Evolutionary conservation across 148 eudicot species (phyloP).

Genomic region (Camellia granthamiana): DNA sequence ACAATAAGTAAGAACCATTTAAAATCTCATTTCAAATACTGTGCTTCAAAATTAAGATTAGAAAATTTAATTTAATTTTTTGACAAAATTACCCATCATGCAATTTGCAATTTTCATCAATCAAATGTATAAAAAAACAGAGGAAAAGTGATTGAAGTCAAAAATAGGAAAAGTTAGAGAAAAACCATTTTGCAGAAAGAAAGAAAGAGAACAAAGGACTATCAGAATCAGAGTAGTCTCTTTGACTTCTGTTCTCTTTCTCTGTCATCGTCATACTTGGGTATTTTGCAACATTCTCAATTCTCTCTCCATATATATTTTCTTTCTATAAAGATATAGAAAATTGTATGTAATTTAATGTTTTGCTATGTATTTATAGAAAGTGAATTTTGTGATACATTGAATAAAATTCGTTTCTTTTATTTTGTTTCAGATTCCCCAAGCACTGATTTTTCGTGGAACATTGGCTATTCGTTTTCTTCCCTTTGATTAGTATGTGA

Average conservation of each 20-base stretch:
- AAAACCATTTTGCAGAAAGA: background rate
- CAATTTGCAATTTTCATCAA: background rate
- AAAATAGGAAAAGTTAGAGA: background rate
- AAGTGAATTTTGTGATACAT: constrained; percentile 10
- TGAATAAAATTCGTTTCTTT: background rate
- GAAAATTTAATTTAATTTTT: too few species aligned
- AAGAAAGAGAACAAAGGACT: background rate
- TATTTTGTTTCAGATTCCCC: background rate
- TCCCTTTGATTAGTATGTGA: background rate
- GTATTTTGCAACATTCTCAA: background rate
- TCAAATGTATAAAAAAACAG: background rate
- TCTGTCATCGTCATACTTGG: background rate
- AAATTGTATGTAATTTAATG: background rate
- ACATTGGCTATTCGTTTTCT: background rate
- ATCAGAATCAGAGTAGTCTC: background rate
- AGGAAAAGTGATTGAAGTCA: background rate
- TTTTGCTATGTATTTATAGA: background rate
- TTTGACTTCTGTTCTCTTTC: constrained; percentile 6
- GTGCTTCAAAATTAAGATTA: background rate
- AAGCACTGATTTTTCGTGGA: background rate
- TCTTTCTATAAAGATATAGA: background rate
- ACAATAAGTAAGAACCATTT: too few species aligned
- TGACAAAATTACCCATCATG: background rate
- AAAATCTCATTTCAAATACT: background rate
- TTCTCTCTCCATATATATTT: background rate